Conservation (phyloP, 2,329 filamentous ascomycete genomes). For the Monilinia fructigena region DNA sequence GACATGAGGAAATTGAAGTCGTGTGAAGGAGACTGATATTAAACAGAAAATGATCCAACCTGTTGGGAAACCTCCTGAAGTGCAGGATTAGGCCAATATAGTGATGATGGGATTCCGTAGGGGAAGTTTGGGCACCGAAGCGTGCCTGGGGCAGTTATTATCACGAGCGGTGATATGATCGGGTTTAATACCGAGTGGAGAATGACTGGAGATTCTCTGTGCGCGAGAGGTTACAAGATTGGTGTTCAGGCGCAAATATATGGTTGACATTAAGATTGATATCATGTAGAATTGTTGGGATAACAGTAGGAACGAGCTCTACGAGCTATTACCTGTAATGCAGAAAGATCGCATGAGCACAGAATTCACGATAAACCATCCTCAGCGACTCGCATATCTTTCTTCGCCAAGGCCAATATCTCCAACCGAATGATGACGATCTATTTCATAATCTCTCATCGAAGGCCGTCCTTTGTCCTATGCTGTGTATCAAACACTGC, state of each 20-base stretch:
- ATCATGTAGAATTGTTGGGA: neutral
- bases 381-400: neutral
- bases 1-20: neutral
- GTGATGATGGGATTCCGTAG: too few species aligned
- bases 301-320: neutral
- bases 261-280: slow-evolving; percentile 2
- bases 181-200: neutral
- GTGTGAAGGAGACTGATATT: slow-evolving; percentile 21
- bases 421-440: neutral
- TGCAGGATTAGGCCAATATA: slow-evolving; percentile 43
- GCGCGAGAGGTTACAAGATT: neutral
- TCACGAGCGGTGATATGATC: neutral
- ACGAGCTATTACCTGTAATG: neutral
- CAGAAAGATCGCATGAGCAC: neutral
- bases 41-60: slow-evolving; percentile 66
- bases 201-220: neutral
- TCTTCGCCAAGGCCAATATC: too few species aligned
- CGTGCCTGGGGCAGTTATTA: neutral
- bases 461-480: neutral
- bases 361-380: neutral
- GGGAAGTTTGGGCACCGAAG: neutral
- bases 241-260: slow-evolving; percentile 13
- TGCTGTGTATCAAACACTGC: too few species aligned
- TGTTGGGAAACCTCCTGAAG: slow-evolving; percentile 64
- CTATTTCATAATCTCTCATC: neutral